These are phyloP conservation scores for Alternaria brassicae DNA, from an alignment of 2,329 filamentous ascomycete genomes.

Conservation along the genomic window DNA sequence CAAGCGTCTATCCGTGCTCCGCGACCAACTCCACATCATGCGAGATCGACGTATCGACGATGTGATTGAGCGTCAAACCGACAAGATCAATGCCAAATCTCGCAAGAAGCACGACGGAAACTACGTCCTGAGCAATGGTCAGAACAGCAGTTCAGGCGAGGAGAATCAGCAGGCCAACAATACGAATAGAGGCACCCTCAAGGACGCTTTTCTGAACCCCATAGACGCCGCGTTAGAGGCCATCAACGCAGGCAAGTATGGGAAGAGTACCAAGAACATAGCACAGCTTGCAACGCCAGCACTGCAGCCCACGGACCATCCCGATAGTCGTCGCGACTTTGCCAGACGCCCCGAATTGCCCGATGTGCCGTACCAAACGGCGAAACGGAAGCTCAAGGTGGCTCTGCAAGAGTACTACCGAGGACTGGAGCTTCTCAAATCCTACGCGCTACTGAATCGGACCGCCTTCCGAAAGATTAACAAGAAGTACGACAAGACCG, in stretches of 20 bases:
- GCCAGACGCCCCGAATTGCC: constrained; percentile 46
- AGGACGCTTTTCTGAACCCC: constrained; percentile 37
- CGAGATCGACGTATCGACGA: constrained; percentile 81
- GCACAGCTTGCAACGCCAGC: constrained; percentile 51
- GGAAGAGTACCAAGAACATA: constrained; percentile 62
- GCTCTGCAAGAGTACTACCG: constrained; percentile 94
- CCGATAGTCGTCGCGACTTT: constrained; percentile 54
- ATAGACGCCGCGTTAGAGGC: constrained; percentile 55
- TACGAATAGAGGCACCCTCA: constrained; percentile 20
- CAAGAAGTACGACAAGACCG: constrained; percentile 97
- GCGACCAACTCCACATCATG: constrained; percentile 92
- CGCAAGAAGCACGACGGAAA: constrained; percentile 27
- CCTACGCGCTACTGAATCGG: constrained; percentile 86
- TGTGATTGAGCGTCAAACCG: constrained; percentile 59
- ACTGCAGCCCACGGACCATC: constrained; percentile 45
- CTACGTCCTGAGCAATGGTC: constrained; percentile 23
- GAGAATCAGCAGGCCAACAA: constrained; percentile 26
- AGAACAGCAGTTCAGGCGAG: constrained; percentile 31
- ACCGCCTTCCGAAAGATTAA: constrained; percentile 97
- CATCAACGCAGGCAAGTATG: constrained; percentile 55
- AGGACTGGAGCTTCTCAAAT: constrained; percentile 87
- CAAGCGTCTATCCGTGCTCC: constrained; percentile 71
- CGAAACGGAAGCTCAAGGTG: constrained; percentile 89
- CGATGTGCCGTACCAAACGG: constrained; percentile 81
- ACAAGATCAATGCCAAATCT: constrained; percentile 43